Evolutionary conservation across 768 basidiomycete species (phyloP), one percentile per base, ranked within the genome.

Genomic region (Xerocomellus dryophilus): DNA sequence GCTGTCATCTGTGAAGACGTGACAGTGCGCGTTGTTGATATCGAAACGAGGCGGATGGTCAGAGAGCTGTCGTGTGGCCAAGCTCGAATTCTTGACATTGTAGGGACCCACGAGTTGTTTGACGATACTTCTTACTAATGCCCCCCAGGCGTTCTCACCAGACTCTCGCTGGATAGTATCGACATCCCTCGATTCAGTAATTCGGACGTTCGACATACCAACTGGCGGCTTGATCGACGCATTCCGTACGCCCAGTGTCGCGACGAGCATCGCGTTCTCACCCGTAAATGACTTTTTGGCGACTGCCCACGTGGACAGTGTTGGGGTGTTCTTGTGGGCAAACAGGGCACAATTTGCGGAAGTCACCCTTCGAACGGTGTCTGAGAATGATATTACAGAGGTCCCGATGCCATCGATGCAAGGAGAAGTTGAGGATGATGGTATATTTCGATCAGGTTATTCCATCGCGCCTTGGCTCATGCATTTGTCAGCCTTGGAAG

Each of bases 311-410:
- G 85, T 97, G 7, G 95, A 97, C 61, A 93, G 86, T 54, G 87
- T 98, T 49, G 97, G 95, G 11, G 81, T 99, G 2, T 95, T 88
- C 70, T 80, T 99, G n/a, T 99, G 97, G 94, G 93, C 95, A 12
- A 98, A 99, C 71, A 85, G 93, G 45, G 93, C 95, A 10, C 97
- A 98, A 67, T 98, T 94, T 68, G 71, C 86, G 0, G 90, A 96
- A 54, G 81, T 97, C 17, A 78, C 93, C 2, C 83, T 95, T 69
- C 83, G 85, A 51, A 84, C 83, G 49, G 80, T 98, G n/a, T 71
- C 76, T 8, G 91, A 96, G 53, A 83, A 86, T 32, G 86, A 90
- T 52, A 72, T 93, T 7, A 72, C 76, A 8, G 85, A 88, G 35
- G 80, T 86, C 11, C 67, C 79, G 1, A 74, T 98, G 50, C 96